Base-by-base conservation (phyloP, 495 filamentous ascomycete genomes). In the Neurospora sp. region DNA sequence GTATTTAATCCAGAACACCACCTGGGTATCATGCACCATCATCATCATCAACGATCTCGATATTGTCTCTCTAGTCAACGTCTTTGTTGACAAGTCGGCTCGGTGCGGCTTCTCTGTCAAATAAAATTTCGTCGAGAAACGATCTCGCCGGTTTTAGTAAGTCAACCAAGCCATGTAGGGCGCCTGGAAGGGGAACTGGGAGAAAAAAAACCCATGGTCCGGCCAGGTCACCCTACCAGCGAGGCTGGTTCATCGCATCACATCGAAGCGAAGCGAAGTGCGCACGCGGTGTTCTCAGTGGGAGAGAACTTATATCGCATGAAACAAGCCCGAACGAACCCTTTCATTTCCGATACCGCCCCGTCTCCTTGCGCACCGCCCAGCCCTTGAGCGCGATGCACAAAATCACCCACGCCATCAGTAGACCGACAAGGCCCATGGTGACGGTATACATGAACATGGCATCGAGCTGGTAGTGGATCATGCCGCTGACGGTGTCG, bases 371-470 rank as follows among this genome's bases (percentile, higher is more conserved):
- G 76, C 90, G 88, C 18, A 90, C 81, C 1, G 93, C 93, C 94
- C 93, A 97, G 20, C 93, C 95, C 81, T 97, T 97, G 76, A 98
- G 80, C n/a, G 95, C 90, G 69, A 97, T 87, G 3, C 92, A 80
- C 40, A 94, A 70, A 39, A 94, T 87, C 69, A 91, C 87, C 89
- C 92, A 96, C 0, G 94, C 91, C 93, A 98, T 96, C 42, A 97
- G 80, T 76, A 98, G 88, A 1, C 90, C 91, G 14, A 91, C 91
- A 45, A 95, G 78, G 4, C 95, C 95, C 88, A 97, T 91, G 37
- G 90, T 91, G 9, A 98, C 90, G 3, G 93, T 97, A 82, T 97
- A 96, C 73, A 93, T 88, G 81, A 97, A 97, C 95, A 97, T 98
- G 71, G 93, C 93, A 75, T 91, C 80, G 85, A 88, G 81, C 38